phyloP scores from a whole-genome alignment of 306 rosid genomes.

The Phaseolus lunatus region DNA sequence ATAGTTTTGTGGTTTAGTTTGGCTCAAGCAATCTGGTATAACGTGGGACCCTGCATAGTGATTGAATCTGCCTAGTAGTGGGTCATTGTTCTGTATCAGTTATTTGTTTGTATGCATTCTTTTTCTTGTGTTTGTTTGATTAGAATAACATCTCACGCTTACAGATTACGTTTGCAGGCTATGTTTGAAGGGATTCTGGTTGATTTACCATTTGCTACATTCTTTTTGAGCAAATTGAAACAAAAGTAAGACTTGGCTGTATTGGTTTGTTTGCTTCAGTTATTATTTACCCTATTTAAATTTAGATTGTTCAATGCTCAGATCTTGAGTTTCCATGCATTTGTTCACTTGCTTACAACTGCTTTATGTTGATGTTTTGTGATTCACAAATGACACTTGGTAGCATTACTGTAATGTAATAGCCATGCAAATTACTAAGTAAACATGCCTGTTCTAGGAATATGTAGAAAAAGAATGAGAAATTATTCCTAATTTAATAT shows the following conservation, averaged over 20 bases:
- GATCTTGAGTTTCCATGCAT: slow-evolving; percentile 16
- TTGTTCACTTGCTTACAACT: slow-evolving; percentile 24
- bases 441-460: not conserved
- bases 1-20: not conserved
- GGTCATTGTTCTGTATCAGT: not conserved
- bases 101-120: not conserved
- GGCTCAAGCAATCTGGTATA: not conserved
- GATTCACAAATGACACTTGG: slow-evolving; percentile 16
- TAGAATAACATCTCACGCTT: slow-evolving; percentile 2
- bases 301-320: slow-evolving; percentile 36
- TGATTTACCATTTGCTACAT: slow-evolving; percentile 96
- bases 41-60: slow-evolving; percentile 29
- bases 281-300: slow-evolving; percentile 14
- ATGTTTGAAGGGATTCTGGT: slow-evolving; percentile 99
- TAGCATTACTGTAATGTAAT: slow-evolving; percentile 29
- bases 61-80: not conserved
- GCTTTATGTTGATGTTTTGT: slow-evolving; percentile 29
- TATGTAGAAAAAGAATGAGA: not conserved
- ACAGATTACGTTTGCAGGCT: slow-evolving; percentile 64
- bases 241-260: slow-evolving; percentile 75
- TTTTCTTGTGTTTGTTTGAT: slow-evolving; percentile 23
- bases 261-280: slow-evolving; percentile 41
- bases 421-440: not conserved
- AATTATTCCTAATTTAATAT: not conserved
- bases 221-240: slow-evolving; percentile 95